Percentiles rank a stretch among this genome's conserved stretches.
Conservation (phyloP, 129 eudicot species). For the Pittosporum tobira region DNA sequence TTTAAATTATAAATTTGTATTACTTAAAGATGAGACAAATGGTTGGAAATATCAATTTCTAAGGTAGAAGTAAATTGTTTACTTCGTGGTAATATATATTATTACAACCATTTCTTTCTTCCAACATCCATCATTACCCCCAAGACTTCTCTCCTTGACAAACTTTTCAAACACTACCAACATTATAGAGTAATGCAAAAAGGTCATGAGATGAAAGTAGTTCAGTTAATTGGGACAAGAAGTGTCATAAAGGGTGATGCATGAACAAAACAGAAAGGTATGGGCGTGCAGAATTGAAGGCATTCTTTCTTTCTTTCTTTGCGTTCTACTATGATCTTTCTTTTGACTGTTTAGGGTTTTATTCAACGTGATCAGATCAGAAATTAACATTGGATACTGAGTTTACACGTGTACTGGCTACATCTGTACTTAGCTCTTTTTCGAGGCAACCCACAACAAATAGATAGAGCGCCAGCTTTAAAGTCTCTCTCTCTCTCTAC, state of each 20-base stretch:
- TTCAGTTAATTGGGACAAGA: conserved; percentile 10
- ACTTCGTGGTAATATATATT: background rate
- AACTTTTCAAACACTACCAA: too few relatives aligned
- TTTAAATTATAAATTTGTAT: too few relatives aligned
- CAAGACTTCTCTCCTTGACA: background rate
- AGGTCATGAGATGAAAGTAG: background rate
- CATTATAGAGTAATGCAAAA: background rate
- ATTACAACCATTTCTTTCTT: background rate
- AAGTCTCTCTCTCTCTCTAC: conserved; percentile 17
- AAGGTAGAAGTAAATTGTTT: too few relatives aligned
- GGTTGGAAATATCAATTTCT: too few relatives aligned
- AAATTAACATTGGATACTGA: conserved; percentile 15
- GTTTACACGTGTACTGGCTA: conserved; percentile 49
- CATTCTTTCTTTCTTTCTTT: background rate
- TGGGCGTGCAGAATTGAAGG: conserved; percentile 11
- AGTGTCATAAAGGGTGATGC: conserved; percentile 13
- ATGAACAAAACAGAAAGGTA: conserved; percentile 15
- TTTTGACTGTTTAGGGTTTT: conserved; percentile 26
- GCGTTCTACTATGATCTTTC: background rate
- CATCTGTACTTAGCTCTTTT: conserved; percentile 42
- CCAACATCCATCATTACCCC: background rate
- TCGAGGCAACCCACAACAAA: conserved; percentile 36
- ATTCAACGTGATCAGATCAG: background rate
- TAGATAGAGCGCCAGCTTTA: conserved; percentile 1
- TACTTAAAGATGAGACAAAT: too few relatives aligned